Evolutionary conservation across 129 eudicot genomes (phyloP), one percentile per base, ranked within the genome.

Genomic region (Dittrichia graveolens): DNA sequence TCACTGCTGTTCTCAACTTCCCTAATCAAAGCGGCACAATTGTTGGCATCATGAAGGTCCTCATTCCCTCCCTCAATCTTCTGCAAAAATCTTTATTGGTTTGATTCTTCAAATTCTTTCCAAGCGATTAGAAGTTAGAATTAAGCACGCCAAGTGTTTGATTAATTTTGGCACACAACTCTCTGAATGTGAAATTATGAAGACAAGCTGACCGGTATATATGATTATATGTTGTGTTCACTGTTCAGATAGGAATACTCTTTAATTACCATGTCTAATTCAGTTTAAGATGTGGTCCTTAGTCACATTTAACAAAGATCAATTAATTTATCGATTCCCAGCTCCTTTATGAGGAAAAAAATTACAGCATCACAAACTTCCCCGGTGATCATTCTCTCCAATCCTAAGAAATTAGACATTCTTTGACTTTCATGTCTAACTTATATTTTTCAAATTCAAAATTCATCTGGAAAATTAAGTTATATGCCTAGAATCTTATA

Each of bases 11-110:
- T 46, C 65, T 69, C 34, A 91, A 91, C 42, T 91, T 91, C 47
- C 83, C 85, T 19, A 65, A 79, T 81, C 85, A 84, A 19, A 76
- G 89, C 14, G 97, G 97, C 55, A 88, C 96, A 38, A 77, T 80
- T 76, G 93, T 91, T 65, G 97, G 97, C 58, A 91, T 91, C 65
- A 86, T 88, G 96, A 91, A 91, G 97, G 97, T 91, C 14, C 46
- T 72, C 4, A 3, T 6, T 58, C 40, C 3, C 0, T 18, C 55
- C 6, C 24, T 43, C n/a, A 2, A 46, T 76, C 44, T 35, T 35
- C 3, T 7, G 38, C 34, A 9, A 40, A 31, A 6, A 31, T 67
- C 44, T 69, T 53, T 9, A n/a, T 56, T 39, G 9, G 2, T 39
- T 39, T 40, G 3, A 16, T 40, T 16, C 40, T 37, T 52, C 8